Evolutionary conservation across 306 rosid species (phyloP).

Genomic region (Hippophae rhamnoides): DNA sequence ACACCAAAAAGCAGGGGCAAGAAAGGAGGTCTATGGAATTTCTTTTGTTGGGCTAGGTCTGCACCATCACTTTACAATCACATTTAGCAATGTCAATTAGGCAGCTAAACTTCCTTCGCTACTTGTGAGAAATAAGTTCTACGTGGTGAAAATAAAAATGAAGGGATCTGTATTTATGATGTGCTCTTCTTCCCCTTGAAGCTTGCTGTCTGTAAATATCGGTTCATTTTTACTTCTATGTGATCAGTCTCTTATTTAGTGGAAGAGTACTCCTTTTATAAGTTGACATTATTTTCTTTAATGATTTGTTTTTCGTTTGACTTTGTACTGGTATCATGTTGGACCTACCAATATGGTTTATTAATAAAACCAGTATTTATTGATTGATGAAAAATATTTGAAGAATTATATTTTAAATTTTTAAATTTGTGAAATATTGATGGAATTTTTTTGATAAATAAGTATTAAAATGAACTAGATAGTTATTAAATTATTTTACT

Average conservation of each 20-base stretch:
- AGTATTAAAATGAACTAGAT: no score
- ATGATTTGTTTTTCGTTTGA: no score
- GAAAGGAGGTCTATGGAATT: slow-evolving; percentile 26
- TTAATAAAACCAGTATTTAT: no score
- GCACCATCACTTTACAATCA: slow-evolving; percentile 30
- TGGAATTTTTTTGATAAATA: no score
- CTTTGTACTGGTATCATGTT: no score
- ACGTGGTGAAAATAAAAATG: slow-evolving; percentile 11
- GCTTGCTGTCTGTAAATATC: slow-evolving; percentile 28
- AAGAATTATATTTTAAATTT: no score
- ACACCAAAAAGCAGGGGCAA: slow-evolving; percentile 17
- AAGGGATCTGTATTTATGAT: slow-evolving; percentile 21
- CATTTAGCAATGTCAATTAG: slow-evolving; percentile 15
- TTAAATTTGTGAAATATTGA: no score
- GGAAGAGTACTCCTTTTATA: no score
- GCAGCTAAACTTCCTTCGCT: slow-evolving; percentile 11
- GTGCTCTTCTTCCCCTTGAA: slow-evolving; percentile 15
- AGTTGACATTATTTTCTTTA: no score
- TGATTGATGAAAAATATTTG: no score
- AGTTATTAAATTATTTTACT: no score
- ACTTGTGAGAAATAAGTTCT: slow-evolving; percentile 20
- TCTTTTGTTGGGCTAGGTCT: slow-evolving; percentile 52
- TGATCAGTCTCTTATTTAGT: slow-evolving; percentile 5
- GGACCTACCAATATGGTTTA: no score
- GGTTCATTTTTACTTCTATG: slow-evolving; percentile 16